Base-by-base conservation (phyloP, 768 basidiomycete genomes). In the Mycena maculata region DNA sequence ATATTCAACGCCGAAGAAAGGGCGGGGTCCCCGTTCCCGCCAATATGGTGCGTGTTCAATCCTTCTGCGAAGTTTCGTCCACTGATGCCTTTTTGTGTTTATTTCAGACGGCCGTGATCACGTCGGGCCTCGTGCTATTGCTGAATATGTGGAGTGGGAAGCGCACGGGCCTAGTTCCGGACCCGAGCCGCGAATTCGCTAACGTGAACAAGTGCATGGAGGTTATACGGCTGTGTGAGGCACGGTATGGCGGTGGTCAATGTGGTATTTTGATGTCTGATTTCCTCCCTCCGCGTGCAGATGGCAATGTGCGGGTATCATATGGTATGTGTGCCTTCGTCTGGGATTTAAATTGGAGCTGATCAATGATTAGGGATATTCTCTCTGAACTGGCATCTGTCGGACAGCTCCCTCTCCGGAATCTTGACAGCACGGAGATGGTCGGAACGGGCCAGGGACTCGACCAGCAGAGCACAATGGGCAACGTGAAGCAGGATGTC, bases 61-160 rank as follows among this genome's bases (percentile, higher is more conserved):
- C 10, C 16, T 27, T 12, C 13, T 16, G 9, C 20, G 16, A 3
- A 45, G 6, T 23, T 3, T 6, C 22, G 12, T 45, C 8, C n/a
- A 4, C 56, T 52, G 22, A 30, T 39, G 12, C n/a, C n/a, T n/a
- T n/a, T n/a, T n/a, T n/a, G n/a, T n/a, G n/a, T n/a, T n/a, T n/a
- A n/a, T n/a, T n/a, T 18, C 16, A 81, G 81, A 74, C 73, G n/a
- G 74, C 76, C 2, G 75, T 75, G 0, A 84, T 84, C 61, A 80
- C 78, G 0, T 73, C 83, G 41, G 82, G 80, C 22, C 82, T 91
- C 27, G 84, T 92, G 6, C 80, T 92, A 11, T 78, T 92, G 45
- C 79, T 92, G 68, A 88, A 87, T 61, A 87, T 91, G 15, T 92
- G 87, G 91, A 88, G 84, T 63, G 87, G 84, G n/a, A 86, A 82